Evolutionary conservation across 768 basidiomycete genomes (phyloP), one percentile per base, ranked within the genome.

Genomic region (Lanmaoa pseudosensibilis): DNA sequence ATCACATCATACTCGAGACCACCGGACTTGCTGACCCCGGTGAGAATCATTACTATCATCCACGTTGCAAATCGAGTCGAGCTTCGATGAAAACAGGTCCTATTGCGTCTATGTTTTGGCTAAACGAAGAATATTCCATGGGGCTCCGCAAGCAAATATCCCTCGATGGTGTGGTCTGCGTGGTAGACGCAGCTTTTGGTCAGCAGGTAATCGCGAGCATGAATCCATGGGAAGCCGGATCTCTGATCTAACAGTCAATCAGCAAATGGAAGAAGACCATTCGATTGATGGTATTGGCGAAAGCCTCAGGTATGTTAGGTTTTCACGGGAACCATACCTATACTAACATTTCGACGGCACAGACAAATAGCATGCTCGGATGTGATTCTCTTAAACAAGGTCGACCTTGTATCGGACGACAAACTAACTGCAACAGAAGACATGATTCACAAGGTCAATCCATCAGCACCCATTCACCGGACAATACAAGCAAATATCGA

Each of bases 11-110:
- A 41, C 79, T 99, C 16, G 97, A 99, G 74, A 91, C 96, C 2
- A 98, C 97, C 0, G 96, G 96, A 0, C 79, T 98, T 9, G 96
- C 96, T 11, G 96, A 98, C 76, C 96, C 96, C 55, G 92, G 92
- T 92, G 58, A 52, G 73, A 54, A 21, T 52, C 38, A 11, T 23
- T 19, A 41, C 36, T 10, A 43, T 46, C 44, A 21, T 47, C 33
- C 38, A 4, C 9, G 25, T 51, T 32, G 13, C 39, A 34, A 38
- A 48, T 45, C 12, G n/a, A 54, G 23, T 46, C 21, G 50, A 63
- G 8, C 52, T 33, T 51, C 3, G 27, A 55, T 40, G 2, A 40
- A 37, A 40, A 53, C 49, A 90, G 89, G 88, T n/a, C 89, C 90
- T 3, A 93, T 93, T 52, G 91, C 92, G 0, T 83, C 87, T 0